These are phyloP conservation scores for Inosperma sp. DNA, from an alignment of 768 basidiomycete genomes.

Conservation along the genomic window DNA sequence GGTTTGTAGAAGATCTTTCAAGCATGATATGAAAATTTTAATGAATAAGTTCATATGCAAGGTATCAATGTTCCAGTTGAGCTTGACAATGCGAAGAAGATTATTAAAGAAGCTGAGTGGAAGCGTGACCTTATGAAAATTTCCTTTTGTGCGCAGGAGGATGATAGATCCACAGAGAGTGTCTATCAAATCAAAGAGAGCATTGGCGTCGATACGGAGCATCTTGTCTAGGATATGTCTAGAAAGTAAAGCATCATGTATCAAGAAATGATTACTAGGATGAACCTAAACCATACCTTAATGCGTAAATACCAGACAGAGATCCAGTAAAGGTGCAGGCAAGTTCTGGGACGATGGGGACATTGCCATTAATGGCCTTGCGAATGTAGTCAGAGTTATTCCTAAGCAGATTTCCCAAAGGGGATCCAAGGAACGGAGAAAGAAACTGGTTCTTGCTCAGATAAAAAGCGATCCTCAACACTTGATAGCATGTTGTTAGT, in stretches of 20 bases:
- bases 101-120: conserved; percentile 50
- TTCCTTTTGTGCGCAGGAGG: conserved; percentile 23
- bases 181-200: conserved; percentile 52
- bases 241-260: background rate
- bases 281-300: conserved; percentile 30
- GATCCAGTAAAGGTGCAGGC: conserved; percentile 13
- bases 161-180: conserved; percentile 41
- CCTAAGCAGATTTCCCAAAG: conserved; percentile 15
- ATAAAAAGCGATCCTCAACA: conserved; percentile 32
- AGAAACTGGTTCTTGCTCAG: conserved; percentile 32
- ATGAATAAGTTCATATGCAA: conserved; percentile 8
- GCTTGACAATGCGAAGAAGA: conserved; percentile 16
- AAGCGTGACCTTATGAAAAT: conserved; percentile 46
- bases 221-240: conserved; percentile 43
- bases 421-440: conserved; percentile 20
- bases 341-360: conserved; percentile 21
- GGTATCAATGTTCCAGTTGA: conserved; percentile 3
- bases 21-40: conserved; percentile 12
- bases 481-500: conserved; percentile 38
- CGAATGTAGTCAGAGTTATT: conserved; percentile 1
- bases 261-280: background rate
- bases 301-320: conserved; percentile 34
- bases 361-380: background rate
- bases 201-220: conserved; percentile 40
- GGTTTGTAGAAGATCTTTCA: conserved; percentile 12